Conservation (phyloP, 202 grass and related monocot species). For the Setaria italica region DNA sequence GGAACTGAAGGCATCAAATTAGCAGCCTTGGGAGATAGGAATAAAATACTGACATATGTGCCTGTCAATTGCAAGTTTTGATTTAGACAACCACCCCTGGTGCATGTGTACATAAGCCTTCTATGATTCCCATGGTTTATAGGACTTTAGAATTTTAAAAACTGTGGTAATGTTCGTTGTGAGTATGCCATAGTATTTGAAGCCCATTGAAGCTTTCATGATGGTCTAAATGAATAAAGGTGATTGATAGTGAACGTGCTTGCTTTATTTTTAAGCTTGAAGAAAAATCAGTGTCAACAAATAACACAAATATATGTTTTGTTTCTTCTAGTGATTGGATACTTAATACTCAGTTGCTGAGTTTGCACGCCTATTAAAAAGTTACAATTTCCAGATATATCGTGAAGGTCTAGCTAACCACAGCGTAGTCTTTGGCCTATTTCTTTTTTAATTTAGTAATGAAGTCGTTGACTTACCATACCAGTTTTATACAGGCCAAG, state of each 20-base stretch:
- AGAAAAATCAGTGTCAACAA: background rate
- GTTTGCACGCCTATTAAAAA: conserved; percentile 1
- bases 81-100: too few species aligned
- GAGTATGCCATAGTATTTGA: background rate
- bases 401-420: background rate
- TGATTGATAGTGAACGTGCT: background rate
- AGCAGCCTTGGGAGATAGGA: background rate
- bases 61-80: background rate
- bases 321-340: background rate
- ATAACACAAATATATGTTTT: background rate
- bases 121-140: background rate
- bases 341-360: background rate
- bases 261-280: background rate
- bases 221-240: background rate
- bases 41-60: background rate
- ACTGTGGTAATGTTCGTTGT: background rate
- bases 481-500: conserved; percentile 67
- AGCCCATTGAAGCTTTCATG: background rate
- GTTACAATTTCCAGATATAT: conserved; percentile 3
- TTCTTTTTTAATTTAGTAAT: conserved; percentile 3
- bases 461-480: conserved; percentile 18
- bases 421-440: background rate
- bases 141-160: background rate
- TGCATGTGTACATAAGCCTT: background rate
- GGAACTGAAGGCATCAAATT: conserved; percentile 7